Conservation (phyloP, 805 yeast species). For the Zygotorulaspora chibaensis region DNA sequence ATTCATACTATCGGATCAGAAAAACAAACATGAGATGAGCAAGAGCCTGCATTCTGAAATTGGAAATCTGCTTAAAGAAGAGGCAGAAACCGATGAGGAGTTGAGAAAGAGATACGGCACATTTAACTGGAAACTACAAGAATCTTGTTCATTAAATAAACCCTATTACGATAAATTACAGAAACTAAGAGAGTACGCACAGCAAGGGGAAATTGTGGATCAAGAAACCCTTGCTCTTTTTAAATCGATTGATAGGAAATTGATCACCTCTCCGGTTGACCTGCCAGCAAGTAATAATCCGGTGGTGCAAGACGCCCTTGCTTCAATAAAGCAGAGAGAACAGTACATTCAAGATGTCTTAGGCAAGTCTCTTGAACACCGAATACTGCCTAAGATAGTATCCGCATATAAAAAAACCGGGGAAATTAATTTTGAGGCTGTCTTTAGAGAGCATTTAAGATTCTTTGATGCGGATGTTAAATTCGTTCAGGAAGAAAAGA, state of each 20-base stretch:
- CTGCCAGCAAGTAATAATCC: conserved; percentile 34
- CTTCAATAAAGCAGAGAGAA: conserved; percentile 34
- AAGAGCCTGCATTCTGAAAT: conserved; percentile 43
- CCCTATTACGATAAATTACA: conserved; percentile 39
- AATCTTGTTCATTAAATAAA: conserved; percentile 43
- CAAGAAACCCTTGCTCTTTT: conserved; percentile 45
- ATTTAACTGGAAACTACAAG: conserved; percentile 48
- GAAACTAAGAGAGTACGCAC: conserved; percentile 46
- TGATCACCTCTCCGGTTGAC: conserved; percentile 40
- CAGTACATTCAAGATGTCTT: conserved; percentile 39
- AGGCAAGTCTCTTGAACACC: conserved; percentile 43
- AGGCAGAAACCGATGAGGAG: conserved; percentile 51
- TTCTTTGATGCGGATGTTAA: conserved; percentile 48
- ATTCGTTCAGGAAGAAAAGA: conserved; percentile 42
- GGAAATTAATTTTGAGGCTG: conserved; percentile 37
- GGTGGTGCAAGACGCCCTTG: conserved; percentile 33
- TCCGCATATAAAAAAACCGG: conserved; percentile 40
- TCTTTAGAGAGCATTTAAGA: conserved; percentile 42
- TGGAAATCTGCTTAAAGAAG: conserved; percentile 44
- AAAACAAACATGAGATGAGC: conserved; percentile 43
- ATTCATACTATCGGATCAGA: conserved; percentile 51
- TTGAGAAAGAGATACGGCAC: conserved; percentile 51
- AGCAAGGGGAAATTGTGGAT: conserved; percentile 63
- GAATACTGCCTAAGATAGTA: conserved; percentile 51
- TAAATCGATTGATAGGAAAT: conserved; percentile 42